phyloP scores from a whole-genome alignment of 768 basidiomycete genomes.

The Kwoniella bestiolae region DNA sequence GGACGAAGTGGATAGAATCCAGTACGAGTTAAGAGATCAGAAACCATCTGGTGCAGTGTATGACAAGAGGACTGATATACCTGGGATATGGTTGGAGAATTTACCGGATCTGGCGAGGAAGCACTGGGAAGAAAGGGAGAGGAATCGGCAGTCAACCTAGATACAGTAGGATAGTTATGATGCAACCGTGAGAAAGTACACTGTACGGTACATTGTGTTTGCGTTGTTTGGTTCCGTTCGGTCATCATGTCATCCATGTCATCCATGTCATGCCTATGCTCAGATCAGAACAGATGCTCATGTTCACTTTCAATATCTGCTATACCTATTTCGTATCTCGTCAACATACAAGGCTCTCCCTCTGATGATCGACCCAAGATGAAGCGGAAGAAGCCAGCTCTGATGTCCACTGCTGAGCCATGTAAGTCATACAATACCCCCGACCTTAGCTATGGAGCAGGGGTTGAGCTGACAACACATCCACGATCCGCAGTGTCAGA shows the following conservation, averaged over 20 bases:
- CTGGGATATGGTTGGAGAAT: constrained; percentile 24
- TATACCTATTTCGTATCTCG: too few relatives aligned
- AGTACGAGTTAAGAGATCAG: neutral
- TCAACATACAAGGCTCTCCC: too few relatives aligned
- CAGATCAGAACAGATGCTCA: too few relatives aligned
- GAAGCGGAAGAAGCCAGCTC: constrained; percentile 10
- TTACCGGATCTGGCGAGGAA: neutral
- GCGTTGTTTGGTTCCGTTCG: constrained; percentile 13
- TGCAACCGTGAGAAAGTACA: constrained; percentile 17
- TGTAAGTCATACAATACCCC: constrained; percentile 14
- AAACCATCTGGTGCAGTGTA: constrained; percentile 25
- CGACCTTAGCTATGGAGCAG: too few relatives aligned
- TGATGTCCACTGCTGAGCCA: constrained; percentile 32
- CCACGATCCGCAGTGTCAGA: too few relatives aligned
- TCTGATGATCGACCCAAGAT: too few relatives aligned
- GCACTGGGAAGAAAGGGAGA: constrained; percentile 6
- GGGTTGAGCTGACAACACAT: too few relatives aligned
- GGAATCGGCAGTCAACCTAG: neutral
- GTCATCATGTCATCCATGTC: neutral
- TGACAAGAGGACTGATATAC: constrained; percentile 32
- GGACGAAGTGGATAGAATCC: constrained; percentile 28
- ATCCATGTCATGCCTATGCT: neutral
- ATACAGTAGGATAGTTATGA: neutral
- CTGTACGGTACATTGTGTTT: neutral
- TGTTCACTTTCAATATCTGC: too few relatives aligned